Evolutionary conservation across 75 land plant species (phyloP), one percentile per base, ranked within the genome.

Genomic region (Selaginella tamariscina): DNA sequence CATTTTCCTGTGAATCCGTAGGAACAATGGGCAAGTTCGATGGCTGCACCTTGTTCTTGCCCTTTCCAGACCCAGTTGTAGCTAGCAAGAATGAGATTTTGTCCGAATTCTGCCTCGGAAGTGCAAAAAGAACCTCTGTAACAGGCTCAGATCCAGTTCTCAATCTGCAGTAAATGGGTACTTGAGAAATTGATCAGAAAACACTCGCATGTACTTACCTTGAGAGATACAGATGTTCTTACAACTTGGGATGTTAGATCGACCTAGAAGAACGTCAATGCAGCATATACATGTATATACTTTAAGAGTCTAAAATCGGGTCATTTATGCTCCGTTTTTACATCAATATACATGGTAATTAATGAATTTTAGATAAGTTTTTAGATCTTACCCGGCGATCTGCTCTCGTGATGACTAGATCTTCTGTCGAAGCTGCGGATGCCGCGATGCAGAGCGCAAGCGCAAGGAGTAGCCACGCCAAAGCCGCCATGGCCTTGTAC

Each of bases 161-260:
- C 89, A 56, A 84, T 82, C 99, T 95, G 74, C 33, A 2, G 22
- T 22, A 22, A 54, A n/a, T 20, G 20, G 29, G 31, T 27, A 62
- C 32, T n/a, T n/a, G n/a, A n/a, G 1, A 54, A 64, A 22, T 31
- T 60, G 0, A 11, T 26, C 24, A n/a, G 44, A 31, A 33, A 59
- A 66, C 30, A 67, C 2, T 20, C 20, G 31, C 15, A 30, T 24
- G 30, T 0, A 32, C 24, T 0, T 65, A 88, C 88, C 88, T 81
- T 87, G n/a, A 87, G 62, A 1, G 87, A 73, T 15, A 79, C 76
- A 22, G 74, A 32, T 1, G 68, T 69, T 30, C 97, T 77, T 24
- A 86, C 88, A 31, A 86, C 72, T 54, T 88, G 97, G 23, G 97
- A 86, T 2, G 78, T 77, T 71, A 86, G 78, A 71, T 91, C 87